phyloP scores from a whole-genome alignment of 352 stramenopile genomes.

The Globisporangium carolinianum region DNA sequence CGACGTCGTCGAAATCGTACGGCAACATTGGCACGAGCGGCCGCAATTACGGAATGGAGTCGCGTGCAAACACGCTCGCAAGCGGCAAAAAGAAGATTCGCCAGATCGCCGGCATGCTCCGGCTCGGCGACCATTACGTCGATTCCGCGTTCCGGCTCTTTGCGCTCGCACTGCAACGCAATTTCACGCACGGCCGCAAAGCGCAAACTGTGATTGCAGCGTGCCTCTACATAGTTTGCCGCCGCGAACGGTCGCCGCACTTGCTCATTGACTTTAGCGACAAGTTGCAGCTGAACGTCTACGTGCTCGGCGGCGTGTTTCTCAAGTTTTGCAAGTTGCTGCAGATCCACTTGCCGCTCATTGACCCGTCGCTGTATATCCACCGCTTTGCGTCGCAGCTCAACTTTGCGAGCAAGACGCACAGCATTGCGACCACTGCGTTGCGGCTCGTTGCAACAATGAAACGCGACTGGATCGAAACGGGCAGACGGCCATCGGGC shows the following conservation, averaged over 20 bases:
- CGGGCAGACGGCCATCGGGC: slow-evolving; percentile 92
- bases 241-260: slow-evolving; percentile 96
- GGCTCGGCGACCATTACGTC: slow-evolving; percentile 92
- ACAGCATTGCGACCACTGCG: slow-evolving; percentile 93
- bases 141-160: slow-evolving; percentile 96
- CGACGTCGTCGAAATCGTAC: slow-evolving; percentile 88
- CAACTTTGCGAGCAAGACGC: slow-evolving; percentile 92
- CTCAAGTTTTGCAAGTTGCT: slow-evolving; percentile 91
- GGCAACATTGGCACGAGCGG: slow-evolving; percentile 81
- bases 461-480: slow-evolving; percentile 99
- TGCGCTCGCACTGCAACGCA: slow-evolving; percentile 93
- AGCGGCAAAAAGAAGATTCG: slow-evolving; percentile 93
- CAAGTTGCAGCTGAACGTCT: slow-evolving; percentile 94
- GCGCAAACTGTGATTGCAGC: slow-evolving; percentile 96
- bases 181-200: slow-evolving; percentile 95
- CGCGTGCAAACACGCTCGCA: slow-evolving; percentile 92
- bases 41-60: slow-evolving; percentile 92
- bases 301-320: slow-evolving; percentile 82
- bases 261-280: slow-evolving; percentile 99
- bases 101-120: slow-evolving; percentile 91
- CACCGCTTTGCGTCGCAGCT: slow-evolving; percentile 97
- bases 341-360: slow-evolving; percentile 96
- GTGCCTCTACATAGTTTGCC: slow-evolving; percentile 98
- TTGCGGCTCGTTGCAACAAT: slow-evolving; percentile 95
- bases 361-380: slow-evolving; percentile 99